Evolutionary conservation across 2,329 filamentous ascomycete genomes (phyloP), one percentile per base, ranked within the genome.

Genomic region (Massarina eburnea): DNA sequence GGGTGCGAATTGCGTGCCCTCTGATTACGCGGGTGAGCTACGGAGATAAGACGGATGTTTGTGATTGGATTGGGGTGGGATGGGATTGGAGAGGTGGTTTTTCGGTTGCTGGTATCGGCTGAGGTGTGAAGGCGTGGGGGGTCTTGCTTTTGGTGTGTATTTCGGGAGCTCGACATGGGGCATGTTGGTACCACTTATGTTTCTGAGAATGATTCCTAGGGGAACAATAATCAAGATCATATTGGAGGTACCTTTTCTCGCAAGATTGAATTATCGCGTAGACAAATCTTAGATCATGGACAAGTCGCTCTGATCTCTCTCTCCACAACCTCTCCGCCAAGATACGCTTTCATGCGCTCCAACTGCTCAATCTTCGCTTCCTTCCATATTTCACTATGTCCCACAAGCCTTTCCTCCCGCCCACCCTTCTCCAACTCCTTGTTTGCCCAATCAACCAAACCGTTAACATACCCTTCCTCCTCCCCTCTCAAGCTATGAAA

Each of bases 401-500:
- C 71, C 18, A 43, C 22, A 42, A 74, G 51, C 21, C 18, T 46
- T 17, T 35, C 36, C 34, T 39, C 35, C 34, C 5, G 12, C 12
- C 32, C n/a, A 41, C 20, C 9, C 42, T 39, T 43, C 18, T 41
- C 48, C 34, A 66, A 46, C 30, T 69, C 59, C 4, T 26, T 22
- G 49, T 76, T 75, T 6, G 73, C 64, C 64, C 71, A 71, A 12
- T 45, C 58, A 9, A 73, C 47, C 32, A 76, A 50, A 37, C 72
- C 67, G 38, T 67, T 43, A 17, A 73, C 71, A 64, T 75, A 73
- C 18, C 61, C 64, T 20, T 63, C 58, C 48, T 76, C 70, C 14
- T 59, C 55, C 6, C 67, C 66, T 34, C 57, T 71, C 38, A 79
- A 50, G 24, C 70, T 74, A 57, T 78, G 76, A 42, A 78, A 76